Conservation (phyloP, 2,329 filamentous ascomycete species). For the Fusarium nelsonii region DNA sequence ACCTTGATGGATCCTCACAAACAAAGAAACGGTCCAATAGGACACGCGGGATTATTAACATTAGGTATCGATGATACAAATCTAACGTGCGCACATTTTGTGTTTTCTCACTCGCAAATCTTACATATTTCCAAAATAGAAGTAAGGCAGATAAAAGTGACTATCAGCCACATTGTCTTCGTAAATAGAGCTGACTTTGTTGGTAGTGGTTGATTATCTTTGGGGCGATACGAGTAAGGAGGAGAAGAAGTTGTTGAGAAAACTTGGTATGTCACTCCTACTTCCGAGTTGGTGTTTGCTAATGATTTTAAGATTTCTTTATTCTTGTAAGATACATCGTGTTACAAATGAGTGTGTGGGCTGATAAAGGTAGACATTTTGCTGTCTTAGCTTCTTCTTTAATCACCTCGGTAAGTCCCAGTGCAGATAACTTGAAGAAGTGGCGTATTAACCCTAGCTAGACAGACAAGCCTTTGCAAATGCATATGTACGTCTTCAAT, state of each 20-base stretch:
- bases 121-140: too few species aligned
- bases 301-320: constrained; percentile 46
- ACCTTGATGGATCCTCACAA: constrained; percentile 24
- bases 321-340: constrained; percentile 43
- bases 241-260: constrained; percentile 36
- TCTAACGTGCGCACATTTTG: neutral
- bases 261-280: constrained; percentile 15
- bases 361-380: constrained; percentile 7
- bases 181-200: fast-evolving
- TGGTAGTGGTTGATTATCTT: constrained; percentile 25
- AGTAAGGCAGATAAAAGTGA: constrained; percentile 9
- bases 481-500: constrained; percentile 7
- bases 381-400: constrained; percentile 38
- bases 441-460: neutral
- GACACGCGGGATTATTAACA: constrained; percentile 22
- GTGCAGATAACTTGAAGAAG: fast-evolving
- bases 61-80: neutral
- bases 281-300: fast-evolving
- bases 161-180: neutral
- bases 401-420: constrained; percentile 20
- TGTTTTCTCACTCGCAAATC: neutral
- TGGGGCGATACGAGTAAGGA: constrained; percentile 37
- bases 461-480: constrained; percentile 37
- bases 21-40: constrained; percentile 6
- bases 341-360: fast-evolving